These are phyloP conservation scores for Suhomyces choctaworum DNA, from an alignment of 1,139 yeast genomes.

Conservation along the genomic window DNA sequence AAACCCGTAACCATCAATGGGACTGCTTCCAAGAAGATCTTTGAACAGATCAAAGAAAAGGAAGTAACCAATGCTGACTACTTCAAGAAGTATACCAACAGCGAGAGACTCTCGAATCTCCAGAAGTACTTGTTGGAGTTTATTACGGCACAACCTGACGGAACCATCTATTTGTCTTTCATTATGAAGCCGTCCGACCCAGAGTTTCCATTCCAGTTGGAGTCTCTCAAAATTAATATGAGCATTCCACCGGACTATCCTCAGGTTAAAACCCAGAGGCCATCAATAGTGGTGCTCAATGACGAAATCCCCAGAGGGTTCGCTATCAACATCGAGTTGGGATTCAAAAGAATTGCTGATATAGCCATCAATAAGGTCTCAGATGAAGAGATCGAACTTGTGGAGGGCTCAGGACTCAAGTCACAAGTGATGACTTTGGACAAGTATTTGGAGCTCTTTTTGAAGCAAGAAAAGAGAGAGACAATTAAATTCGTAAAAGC, in stretches of 20 bases:
- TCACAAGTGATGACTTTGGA: constrained; percentile 60
- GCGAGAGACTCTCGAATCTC: constrained; percentile 16
- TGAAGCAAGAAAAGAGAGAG: constrained; percentile 59
- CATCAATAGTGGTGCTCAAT: constrained; percentile 56
- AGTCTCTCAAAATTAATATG: constrained; percentile 50
- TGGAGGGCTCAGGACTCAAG: constrained; percentile 49
- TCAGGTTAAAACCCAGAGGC: constrained; percentile 27
- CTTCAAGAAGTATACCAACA: constrained; percentile 11
- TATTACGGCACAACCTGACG: constrained; percentile 16
- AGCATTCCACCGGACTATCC: constrained; percentile 62
- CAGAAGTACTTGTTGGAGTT: constrained; percentile 18
- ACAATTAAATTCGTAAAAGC: constrained; percentile 45
- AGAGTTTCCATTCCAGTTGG: constrained; percentile 69
- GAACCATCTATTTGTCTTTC: constrained; percentile 35
- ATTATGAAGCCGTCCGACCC: constrained; percentile 64
- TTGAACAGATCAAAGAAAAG: constrained; percentile 14
- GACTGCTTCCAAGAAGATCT: constrained; percentile 22
- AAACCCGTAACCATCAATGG: constrained; percentile 40
- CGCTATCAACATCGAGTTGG: constrained; percentile 64
- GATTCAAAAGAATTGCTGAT: constrained; percentile 54
- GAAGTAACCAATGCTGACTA: constrained; percentile 9
- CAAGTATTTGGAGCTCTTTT: constrained; percentile 54
- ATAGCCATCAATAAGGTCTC: constrained; percentile 29
- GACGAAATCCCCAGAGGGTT: constrained; percentile 73
- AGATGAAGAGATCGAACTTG: constrained; percentile 35